Percentiles rank a stretch among this genome's conserved stretches.
These are phyloP conservation scores for Nidularia pulvinata DNA, from an alignment of 768 basidiomycete genomes.

Conservation along the genomic window DNA sequence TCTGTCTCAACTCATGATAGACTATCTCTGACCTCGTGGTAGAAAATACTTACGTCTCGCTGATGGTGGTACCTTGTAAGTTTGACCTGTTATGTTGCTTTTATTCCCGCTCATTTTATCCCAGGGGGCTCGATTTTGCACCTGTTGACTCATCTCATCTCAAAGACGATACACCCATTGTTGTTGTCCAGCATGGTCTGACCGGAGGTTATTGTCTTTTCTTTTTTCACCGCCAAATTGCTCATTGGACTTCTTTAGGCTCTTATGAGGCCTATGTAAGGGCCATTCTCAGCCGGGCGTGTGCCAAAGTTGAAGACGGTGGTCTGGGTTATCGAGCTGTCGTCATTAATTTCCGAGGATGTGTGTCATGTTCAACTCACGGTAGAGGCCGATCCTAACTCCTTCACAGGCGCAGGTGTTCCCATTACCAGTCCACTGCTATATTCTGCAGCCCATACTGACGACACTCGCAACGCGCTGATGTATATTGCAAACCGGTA, in stretches of 20 bases:
- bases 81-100: conserved; percentile 1
- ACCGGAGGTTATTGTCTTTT: conserved; percentile 41
- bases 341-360: conserved; percentile 93
- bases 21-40: not conserved
- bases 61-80: conserved; percentile 71
- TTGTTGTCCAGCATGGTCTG: conserved; percentile 59
- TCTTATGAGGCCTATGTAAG: conserved; percentile 92
- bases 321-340: conserved; percentile 90
- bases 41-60: conserved; percentile 48
- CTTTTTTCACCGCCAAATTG: not conserved
- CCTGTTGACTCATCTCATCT: conserved; percentile 37
- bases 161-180: conserved; percentile 43
- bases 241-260: conserved; percentile 38
- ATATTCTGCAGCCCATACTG: conserved; percentile 88
- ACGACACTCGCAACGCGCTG: conserved; percentile 84
- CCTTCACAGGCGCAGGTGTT: conserved; percentile 71
- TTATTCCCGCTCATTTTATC: conserved; percentile 1
- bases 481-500: conserved; percentile 71
- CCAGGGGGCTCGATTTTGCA: conserved; percentile 69
- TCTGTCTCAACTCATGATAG: not conserved
- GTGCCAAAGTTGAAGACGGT: conserved; percentile 69
- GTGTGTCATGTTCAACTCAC: conserved; percentile 39
- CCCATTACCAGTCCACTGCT: conserved; percentile 82
- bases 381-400: not conserved
- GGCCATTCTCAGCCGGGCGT: conserved; percentile 74